Evolutionary conservation across 495 filamentous ascomycete genomes (phyloP).

Genomic region (Hypoxylon intermedium): DNA sequence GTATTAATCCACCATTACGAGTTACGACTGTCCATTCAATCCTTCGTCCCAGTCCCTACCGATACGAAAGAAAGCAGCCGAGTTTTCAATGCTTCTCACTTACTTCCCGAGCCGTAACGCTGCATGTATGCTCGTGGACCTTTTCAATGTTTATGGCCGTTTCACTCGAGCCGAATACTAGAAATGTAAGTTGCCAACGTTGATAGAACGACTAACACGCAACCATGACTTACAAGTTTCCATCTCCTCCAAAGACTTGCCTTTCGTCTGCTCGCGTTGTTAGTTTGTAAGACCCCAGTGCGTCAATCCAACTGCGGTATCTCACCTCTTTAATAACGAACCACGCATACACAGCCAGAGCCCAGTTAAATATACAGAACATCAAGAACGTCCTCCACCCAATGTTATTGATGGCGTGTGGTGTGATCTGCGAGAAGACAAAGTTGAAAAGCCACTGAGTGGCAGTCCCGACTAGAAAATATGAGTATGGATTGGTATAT

Average conservation of each 20-base stretch:
- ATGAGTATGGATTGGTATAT: background rate
- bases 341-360: slow-evolving; percentile 52
- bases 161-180: slow-evolving; percentile 32
- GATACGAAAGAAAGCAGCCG: background rate
- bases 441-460: slow-evolving; percentile 67
- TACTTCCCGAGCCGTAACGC: background rate
- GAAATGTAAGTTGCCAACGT: slow-evolving; percentile 3
- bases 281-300: background rate
- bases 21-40: background rate
- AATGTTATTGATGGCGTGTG: slow-evolving; percentile 59
- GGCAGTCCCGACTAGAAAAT: slow-evolving; percentile 47
- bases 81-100: background rate
- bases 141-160: slow-evolving; percentile 27
- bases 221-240: slow-evolving; percentile 26
- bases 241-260: slow-evolving; percentile 38
- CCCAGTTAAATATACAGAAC: slow-evolving; percentile 61
- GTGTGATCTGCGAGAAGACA: slow-evolving; percentile 60
- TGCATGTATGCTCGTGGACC: background rate
- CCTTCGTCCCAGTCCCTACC: background rate
- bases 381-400: slow-evolving; percentile 62
- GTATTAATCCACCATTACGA: background rate
- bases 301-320: background rate
- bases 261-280: slow-evolving; percentile 27
- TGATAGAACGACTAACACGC: background rate
- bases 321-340: slow-evolving; percentile 56